These are phyloP conservation scores for Penicillium antarcticum DNA, from an alignment of 495 filamentous ascomycete species.

Conservation along the genomic window DNA sequence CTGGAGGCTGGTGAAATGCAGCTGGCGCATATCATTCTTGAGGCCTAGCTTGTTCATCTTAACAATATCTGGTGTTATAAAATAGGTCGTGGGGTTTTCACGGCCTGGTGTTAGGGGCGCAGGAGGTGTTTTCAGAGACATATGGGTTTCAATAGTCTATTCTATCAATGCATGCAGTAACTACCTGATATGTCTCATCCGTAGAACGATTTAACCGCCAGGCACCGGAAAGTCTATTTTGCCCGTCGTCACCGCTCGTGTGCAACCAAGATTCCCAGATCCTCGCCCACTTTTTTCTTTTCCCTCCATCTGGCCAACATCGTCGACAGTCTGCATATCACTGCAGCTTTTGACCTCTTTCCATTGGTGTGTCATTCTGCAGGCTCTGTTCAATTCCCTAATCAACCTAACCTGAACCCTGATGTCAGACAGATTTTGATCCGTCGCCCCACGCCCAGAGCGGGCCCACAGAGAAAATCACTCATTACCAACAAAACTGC, in stretches of 20 bases:
- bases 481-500: slow-evolving; percentile 22
- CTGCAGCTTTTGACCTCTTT: background rate
- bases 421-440: slow-evolving; percentile 31
- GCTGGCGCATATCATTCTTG: slow-evolving; percentile 36
- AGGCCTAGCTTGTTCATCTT: slow-evolving; percentile 11
- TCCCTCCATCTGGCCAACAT: slow-evolving; percentile 4
- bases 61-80: slow-evolving; percentile 1
- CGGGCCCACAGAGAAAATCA: slow-evolving; percentile 34
- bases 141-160: background rate
- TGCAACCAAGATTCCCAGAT: slow-evolving; percentile 3
- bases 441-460: slow-evolving; percentile 17
- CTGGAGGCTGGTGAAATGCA: slow-evolving; percentile 45
- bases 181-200: background rate
- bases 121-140: background rate
- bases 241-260: slow-evolving; percentile 17
- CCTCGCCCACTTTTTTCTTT: background rate
- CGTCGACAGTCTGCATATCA: slow-evolving; percentile 12
- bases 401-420: slow-evolving; percentile 6
- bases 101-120: slow-evolving; percentile 14
- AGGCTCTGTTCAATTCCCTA: background rate
- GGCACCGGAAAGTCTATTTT: slow-evolving; percentile 15
- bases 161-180: background rate
- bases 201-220: background rate
- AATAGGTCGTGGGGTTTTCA: background rate
- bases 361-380: slow-evolving; percentile 5